Percentiles rank a stretch among this genome's conserved stretches.
phyloP scores from a whole-genome alignment of 495 filamentous ascomycete species.

The Thermothielavioides terrestris region DNA sequence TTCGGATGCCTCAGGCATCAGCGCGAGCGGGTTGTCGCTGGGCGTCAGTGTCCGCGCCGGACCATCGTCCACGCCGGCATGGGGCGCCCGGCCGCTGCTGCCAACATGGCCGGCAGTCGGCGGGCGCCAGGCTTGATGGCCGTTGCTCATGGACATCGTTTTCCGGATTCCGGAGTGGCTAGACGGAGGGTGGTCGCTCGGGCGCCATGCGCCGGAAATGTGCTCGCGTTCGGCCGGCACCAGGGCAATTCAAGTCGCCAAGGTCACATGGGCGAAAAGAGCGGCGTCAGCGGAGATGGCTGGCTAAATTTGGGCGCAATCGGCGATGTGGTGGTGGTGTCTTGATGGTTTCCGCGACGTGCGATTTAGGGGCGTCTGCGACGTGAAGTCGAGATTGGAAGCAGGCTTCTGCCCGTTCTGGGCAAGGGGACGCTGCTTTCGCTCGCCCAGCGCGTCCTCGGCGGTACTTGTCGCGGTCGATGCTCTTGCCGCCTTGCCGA shows the following conservation, averaged over 20 bases:
- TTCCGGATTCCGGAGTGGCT: conserved; percentile 27
- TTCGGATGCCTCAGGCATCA: conserved; percentile 48
- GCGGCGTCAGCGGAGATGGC: conserved; percentile 37
- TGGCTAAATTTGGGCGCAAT: conserved; percentile 19
- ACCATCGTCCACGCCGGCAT: conserved; percentile 29
- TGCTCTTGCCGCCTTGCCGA: neutral
- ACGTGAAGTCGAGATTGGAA: conserved; percentile 40
- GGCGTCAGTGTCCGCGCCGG: conserved; percentile 28
- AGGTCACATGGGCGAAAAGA: conserved; percentile 32
- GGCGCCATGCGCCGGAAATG: conserved; percentile 43
- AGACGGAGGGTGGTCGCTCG: conserved; percentile 24
- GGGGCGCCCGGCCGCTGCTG: conserved; percentile 27
- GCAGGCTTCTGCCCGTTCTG: conserved; percentile 28
- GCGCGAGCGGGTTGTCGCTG: conserved; percentile 26
- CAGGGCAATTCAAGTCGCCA: conserved; percentile 29
- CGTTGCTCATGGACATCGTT: conserved; percentile 46
- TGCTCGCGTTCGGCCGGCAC: conserved; percentile 38
- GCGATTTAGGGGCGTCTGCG: conserved; percentile 32
- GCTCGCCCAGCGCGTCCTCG: neutral
- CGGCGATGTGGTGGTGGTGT: conserved; percentile 30
- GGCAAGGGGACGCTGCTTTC: conserved; percentile 23
- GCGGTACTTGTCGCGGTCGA: neutral
- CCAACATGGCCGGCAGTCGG: conserved; percentile 25
- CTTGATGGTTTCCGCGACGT: conserved; percentile 34
- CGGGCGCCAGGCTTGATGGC: conserved; percentile 41